Base-by-base conservation (phyloP, 129 eudicot species). In the Flaveria robusta region DNA sequence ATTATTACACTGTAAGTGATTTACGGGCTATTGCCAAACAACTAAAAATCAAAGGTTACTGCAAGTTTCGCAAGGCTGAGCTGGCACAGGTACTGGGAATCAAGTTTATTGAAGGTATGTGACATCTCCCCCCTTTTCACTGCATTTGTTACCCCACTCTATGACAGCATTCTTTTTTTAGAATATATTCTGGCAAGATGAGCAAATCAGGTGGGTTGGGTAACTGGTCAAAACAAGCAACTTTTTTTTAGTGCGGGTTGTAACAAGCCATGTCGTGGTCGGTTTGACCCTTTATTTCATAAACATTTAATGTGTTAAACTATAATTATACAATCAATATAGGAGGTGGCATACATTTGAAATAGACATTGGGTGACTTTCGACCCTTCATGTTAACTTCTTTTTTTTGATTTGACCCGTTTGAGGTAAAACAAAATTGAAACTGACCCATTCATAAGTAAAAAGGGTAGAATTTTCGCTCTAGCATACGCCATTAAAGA, bases 1-100 rank as follows among this genome's bases (percentile, higher is more conserved):
- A 79, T 37, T n/a, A 37, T 23, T 66, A 84, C 70, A 76, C 81
- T 18, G 24, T 80, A 18, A 54, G n/a, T 15, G 80, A 85, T 2
- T 81, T 83, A 37, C 72, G 24, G 59, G 80, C 31, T 6, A 77
- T 81, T 34, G 84, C 83, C 47, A 86, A 45, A 73, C 41, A 55
- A 20, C 71, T 60, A 1, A 65, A 75, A 19, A 0, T 87, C 47
- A 84, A 16, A 70, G 72, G 85, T 22, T 79, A 58, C 41, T 62
- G 11, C 45, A 82, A 77, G 71, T 76, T 85, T 71, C 75, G 76
- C 54, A 87, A 87, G 77, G 41, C 65, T 22, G 81, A 77, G 66
- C 83, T 87, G 20, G 73, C 76, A 56, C 23, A 74, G 18, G 15
- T 43, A 24, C 68, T 87, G 45, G 82, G 80, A 19, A 81, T 81